A percentile compares a stretch with the other conserved stretches of the same genome.
Evolutionary conservation across 805 yeast genomes (phyloP).

Genomic region (Ogataea methanolica): DNA sequence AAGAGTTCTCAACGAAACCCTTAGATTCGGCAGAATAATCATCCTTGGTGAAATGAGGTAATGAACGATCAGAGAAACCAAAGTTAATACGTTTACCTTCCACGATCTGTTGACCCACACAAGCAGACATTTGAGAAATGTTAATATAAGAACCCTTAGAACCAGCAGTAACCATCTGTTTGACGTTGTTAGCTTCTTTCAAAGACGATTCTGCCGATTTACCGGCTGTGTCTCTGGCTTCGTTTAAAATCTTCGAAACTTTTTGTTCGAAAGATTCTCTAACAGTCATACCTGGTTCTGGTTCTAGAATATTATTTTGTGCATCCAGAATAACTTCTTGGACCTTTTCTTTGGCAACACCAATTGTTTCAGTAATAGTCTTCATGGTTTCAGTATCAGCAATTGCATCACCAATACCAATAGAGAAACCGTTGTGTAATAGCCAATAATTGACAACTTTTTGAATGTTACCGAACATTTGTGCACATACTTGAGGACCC

Average conservation of each 20-base stretch:
- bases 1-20: slow-evolving; percentile 97
- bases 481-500: slow-evolving; percentile 88
- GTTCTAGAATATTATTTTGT: slow-evolving; percentile 79
- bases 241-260: slow-evolving; percentile 90
- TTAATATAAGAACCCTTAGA: slow-evolving; percentile 98
- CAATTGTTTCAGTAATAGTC: slow-evolving; percentile 87
- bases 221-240: slow-evolving; percentile 99
- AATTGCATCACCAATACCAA: slow-evolving; percentile 99
- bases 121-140: slow-evolving; percentile 99
- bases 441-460: slow-evolving; percentile 96
- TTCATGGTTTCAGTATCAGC: slow-evolving; percentile 97
- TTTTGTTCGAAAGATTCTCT: slow-evolving; percentile 98
- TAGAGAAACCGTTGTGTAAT: slow-evolving; percentile 93
- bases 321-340: slow-evolving; percentile 92
- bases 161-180: slow-evolving; percentile 99
- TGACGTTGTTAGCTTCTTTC: slow-evolving; percentile 91
- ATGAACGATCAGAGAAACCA: slow-evolving; percentile 92
- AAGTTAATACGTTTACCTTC: slow-evolving; percentile 99
- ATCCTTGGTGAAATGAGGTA: slow-evolving; percentile 98
- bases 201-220: slow-evolving; percentile 95
- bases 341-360: slow-evolving; percentile 89
- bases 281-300: slow-evolving; percentile 99
- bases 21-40: slow-evolving; percentile 98
- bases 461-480: slow-evolving; percentile 86
- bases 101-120: slow-evolving; percentile 99